These are phyloP conservation scores for Penicillium salamii DNA, from an alignment of 495 filamentous ascomycete genomes.

Conservation along the genomic window DNA sequence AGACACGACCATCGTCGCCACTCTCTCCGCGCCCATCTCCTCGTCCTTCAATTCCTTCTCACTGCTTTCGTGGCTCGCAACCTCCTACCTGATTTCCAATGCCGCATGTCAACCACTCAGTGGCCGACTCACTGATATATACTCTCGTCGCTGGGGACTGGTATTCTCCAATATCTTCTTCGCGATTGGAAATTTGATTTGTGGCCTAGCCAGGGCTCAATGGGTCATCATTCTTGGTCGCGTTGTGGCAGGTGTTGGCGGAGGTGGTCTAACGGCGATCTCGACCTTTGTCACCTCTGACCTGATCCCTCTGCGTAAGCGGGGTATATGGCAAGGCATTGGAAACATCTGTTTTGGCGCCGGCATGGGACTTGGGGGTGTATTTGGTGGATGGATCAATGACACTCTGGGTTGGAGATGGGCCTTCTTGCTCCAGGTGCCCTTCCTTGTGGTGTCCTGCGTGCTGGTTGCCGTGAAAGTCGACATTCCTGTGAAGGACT, in stretches of 20 bases:
- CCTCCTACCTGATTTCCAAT: slow-evolving; percentile 86
- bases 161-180: slow-evolving; percentile 80
- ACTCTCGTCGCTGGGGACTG: slow-evolving; percentile 72
- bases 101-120: slow-evolving; percentile 83
- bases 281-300: slow-evolving; percentile 80
- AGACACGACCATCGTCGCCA: slow-evolving; percentile 84
- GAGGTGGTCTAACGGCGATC: slow-evolving; percentile 80
- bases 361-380: slow-evolving; percentile 58
- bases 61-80: slow-evolving; percentile 88
- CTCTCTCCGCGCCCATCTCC: slow-evolving; percentile 80
- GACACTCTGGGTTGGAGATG: slow-evolving; percentile 71
- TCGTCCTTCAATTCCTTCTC: slow-evolving; percentile 79
- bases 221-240: slow-evolving; percentile 74
- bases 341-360: slow-evolving; percentile 76
- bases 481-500: slow-evolving; percentile 71
- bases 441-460: slow-evolving; percentile 59
- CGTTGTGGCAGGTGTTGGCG: slow-evolving; percentile 80
- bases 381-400: slow-evolving; percentile 78
- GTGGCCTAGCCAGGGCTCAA: slow-evolving; percentile 71
- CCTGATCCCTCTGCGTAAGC: slow-evolving; percentile 74
- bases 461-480: slow-evolving; percentile 66
- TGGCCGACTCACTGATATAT: slow-evolving; percentile 86
- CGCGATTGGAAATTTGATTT: slow-evolving; percentile 77
- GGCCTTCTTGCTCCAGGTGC: slow-evolving; percentile 83
- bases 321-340: slow-evolving; percentile 82